Base-by-base conservation (phyloP, 345 rosid genomes). In the Streptanthus diversifolius region DNA sequence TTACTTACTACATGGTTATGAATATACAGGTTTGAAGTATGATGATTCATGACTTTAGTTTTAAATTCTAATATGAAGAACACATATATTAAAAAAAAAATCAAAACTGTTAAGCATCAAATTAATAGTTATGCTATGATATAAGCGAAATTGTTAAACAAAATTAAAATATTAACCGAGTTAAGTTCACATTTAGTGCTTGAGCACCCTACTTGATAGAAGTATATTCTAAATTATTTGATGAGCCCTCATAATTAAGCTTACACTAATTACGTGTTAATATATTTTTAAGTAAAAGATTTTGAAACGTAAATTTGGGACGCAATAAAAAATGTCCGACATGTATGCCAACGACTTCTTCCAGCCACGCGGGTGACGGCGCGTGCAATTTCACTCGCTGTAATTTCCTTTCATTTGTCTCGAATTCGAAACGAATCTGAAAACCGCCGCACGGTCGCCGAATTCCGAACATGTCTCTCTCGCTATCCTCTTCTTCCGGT, bases 331-430 rank as follows among this genome's bases (percentile, higher is more conserved):
- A 74, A 25, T 45, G 37, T 33, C 73, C 48, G 49, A 54, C 80
- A 57, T 63, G 56, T 21, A 6, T 63, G 8, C 67, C 76, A 47
- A 77, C 76, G 66, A 70, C 80, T 63, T 22, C 35, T 7, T 27
- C 55, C 14, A 12, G 13, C 66, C 62, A 77, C 76, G 80, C 76
- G 76, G 9, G 36, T 57, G 67, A 48, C 48, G 76, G 76, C 76
- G 76, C 80, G 72, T 77, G 63, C 0, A 9, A 1, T 0, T 18
- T 13, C 29, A 59, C 36, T 39, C 30, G 32, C 32, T 29, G 1
- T 27, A 11, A 14, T 36, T 25, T 29, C n/a, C 9, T 53, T 54
- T 63, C 66, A 45, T 47, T 62, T 15, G 17, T 29, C 39, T 15
- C 53, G 58, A n/a, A 53, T 27, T 53, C 58, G 2, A 21, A 56